Conservation (phyloP, 2,329 filamentous ascomycete species). For the Neurospora sp. region DNA sequence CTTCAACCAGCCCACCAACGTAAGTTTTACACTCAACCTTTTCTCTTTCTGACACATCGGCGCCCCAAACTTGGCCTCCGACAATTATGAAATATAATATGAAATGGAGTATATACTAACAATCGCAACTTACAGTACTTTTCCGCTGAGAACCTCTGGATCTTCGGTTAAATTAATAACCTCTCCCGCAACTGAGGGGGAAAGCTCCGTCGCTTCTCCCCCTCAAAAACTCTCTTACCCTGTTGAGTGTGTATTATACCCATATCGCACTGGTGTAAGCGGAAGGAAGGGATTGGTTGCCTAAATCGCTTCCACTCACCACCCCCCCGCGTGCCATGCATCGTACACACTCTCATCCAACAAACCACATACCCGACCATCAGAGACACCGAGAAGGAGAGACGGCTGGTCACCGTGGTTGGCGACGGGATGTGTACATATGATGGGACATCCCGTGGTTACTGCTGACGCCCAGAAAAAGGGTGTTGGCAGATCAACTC, state of each 20-base stretch:
- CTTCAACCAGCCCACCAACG: slow-evolving; percentile 60
- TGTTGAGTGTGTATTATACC: background rate
- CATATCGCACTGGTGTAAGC: background rate
- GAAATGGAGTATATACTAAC: slow-evolving; percentile 3
- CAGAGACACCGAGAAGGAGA: background rate
- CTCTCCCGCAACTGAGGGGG: background rate
- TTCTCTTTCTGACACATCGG: background rate
- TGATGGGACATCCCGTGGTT: background rate
- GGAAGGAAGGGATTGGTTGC: background rate
- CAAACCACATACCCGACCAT: background rate
- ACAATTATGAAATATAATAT: background rate
- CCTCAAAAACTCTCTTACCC: background rate
- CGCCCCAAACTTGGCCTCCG: background rate
- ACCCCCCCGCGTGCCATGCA: background rate
- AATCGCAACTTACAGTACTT: slow-evolving; percentile 35
- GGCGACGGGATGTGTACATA: background rate
- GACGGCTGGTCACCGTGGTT: background rate
- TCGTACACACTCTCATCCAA: background rate
- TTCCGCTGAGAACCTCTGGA: slow-evolving; percentile 45
- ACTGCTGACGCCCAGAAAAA: background rate
- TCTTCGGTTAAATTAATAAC: slow-evolving; percentile 38
- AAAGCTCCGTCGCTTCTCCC: background rate
- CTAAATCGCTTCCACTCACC: background rate
- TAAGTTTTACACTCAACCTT: slow-evolving; percentile 8
- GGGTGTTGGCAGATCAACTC: background rate